Base-by-base conservation (phyloP, 805 yeast genomes). In the Yarrowia osloensis region DNA sequence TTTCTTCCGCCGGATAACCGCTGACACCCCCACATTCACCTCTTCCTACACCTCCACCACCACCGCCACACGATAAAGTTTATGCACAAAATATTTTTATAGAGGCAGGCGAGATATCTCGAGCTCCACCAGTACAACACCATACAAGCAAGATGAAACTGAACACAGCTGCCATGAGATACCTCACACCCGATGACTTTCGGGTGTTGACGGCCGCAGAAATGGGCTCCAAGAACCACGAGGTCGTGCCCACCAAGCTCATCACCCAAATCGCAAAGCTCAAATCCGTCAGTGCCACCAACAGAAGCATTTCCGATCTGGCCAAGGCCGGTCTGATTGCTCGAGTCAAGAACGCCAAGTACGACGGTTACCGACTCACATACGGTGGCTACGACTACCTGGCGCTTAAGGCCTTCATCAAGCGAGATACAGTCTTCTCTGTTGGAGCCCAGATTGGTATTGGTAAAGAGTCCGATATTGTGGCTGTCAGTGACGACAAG, bases 151-250 rank as follows among this genome's bases (percentile, higher is more conserved):
- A 59, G 42, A 94, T 95, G 98, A 95, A 92, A 84, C 81, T 95
- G 65, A 98, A 95, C 72, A 90, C 96, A 0, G 82, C 95, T 9
- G 96, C 91, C 77, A 91, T 95, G 97, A 84, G 98, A 76, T 95
- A 95, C 75, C 80, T 95, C 75, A 87, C 97, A 70, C 82, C 88
- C 7, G 98, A 92, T 70, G 99, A 95, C 79, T 95, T 91, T 81
- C 84, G 89, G 67, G 95, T 92, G 11, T 85, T 95, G 50, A 88
- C 88, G 67, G 98, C 97, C 0, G 75, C 78, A 8, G 98, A 95
- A 75, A 82, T 84, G 76, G 99, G 98, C 13, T 88, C 98, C 1
- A 83, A 90, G 70, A 94, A 90, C 77, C 99, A 95, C 77, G 97
- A 94, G 75, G 85, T 95, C 67, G 98, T 95, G 24, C 99, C 99